Conservation (phyloP, 192 early-diverging fungal species). For the Rhizophlyctis rosea region DNA sequence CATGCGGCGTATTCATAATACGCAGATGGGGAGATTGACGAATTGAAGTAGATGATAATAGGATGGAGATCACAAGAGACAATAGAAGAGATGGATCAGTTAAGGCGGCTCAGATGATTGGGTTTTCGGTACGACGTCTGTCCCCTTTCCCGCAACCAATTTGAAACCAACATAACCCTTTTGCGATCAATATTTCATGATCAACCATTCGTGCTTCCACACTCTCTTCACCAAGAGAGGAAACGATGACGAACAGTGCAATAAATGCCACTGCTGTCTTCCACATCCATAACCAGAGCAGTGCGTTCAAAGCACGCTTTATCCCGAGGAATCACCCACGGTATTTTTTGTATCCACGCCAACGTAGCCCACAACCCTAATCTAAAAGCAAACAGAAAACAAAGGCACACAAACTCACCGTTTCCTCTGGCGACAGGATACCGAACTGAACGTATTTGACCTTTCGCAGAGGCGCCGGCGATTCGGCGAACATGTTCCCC, state of each 20-base stretch:
- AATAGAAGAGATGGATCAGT: too few species aligned
- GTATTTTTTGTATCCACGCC: not conserved
- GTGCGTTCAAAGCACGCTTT: not conserved
- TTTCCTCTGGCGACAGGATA: constrained; percentile 92
- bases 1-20: not conserved
- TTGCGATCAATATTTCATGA: too few species aligned
- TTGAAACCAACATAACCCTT: too few species aligned
- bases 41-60: not conserved
- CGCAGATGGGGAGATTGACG: not conserved
- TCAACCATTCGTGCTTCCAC: too few species aligned
- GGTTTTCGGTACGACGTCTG: too few species aligned
- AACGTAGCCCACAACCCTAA: too few species aligned
- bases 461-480: constrained; percentile 76
- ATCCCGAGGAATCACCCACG: not conserved
- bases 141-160: too few species aligned
- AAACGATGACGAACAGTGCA: not conserved
- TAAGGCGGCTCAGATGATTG: too few species aligned
- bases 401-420: constrained; percentile 51
- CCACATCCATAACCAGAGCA: not conserved
- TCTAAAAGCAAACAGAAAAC: not conserved
- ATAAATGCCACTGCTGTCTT: not conserved
- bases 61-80: not conserved
- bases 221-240: not conserved
- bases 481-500: constrained; percentile 79
- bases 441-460: constrained; percentile 94